Percentiles rank a stretch among this genome's conserved stretches.
phyloP scores from a whole-genome alignment of 345 rosid species.

The Psidium friedrichsthalianum region DNA sequence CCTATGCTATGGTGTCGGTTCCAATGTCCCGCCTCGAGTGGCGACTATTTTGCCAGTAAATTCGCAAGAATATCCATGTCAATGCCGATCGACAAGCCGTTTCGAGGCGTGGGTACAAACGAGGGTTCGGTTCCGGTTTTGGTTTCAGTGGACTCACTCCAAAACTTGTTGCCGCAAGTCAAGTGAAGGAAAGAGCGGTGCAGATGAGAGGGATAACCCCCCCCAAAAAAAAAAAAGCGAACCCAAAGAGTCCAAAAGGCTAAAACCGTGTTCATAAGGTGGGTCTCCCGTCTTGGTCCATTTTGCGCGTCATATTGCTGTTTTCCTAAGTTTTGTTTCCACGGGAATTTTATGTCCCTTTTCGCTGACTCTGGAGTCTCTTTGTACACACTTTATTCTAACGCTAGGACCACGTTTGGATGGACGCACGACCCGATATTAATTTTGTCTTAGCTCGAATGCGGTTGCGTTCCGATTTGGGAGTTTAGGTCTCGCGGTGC shows the following conservation, averaged over 20 bases:
- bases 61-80: not conserved
- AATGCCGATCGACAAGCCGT: not conserved
- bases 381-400: too few relatives aligned
- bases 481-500: too few relatives aligned
- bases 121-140: not conserved
- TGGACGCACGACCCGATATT: too few relatives aligned
- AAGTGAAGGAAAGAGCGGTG: not conserved
- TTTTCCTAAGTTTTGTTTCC: not conserved
- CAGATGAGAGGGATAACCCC: not conserved
- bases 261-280: not conserved
- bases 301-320: not conserved
- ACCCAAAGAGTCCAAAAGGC: not conserved
- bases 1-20: too few relatives aligned
- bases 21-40: fast-evolving
- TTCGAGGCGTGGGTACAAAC: not conserved
- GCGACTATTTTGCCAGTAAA: not conserved
- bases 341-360: not conserved
- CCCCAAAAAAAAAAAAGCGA: not conserved
- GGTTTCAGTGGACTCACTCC: not conserved
- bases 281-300: not conserved
- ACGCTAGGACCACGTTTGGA: too few relatives aligned
- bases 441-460: too few relatives aligned
- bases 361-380: not conserved
- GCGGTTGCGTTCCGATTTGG: too few relatives aligned
- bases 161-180: not conserved